Conservation (phyloP, 768 basidiomycete species). For the Postia placenta region DNA sequence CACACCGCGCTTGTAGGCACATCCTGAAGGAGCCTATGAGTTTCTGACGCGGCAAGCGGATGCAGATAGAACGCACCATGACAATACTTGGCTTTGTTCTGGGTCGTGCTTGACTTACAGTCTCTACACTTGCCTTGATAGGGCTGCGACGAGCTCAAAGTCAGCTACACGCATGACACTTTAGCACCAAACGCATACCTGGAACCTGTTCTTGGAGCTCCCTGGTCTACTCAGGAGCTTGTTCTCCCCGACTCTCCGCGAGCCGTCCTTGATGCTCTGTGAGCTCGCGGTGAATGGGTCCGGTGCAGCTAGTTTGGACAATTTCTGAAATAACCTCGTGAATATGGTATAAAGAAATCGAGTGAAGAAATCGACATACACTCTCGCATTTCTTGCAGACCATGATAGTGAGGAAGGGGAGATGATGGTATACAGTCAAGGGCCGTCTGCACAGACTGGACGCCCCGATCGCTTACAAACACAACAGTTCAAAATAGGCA, state of each 20-base stretch:
- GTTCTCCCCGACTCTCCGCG: constrained; percentile 73
- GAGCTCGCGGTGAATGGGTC: constrained; percentile 80
- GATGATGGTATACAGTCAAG: too few species aligned
- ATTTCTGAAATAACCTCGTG: constrained; percentile 49
- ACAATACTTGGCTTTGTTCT: constrained; percentile 86
- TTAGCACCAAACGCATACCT: constrained; percentile 38
- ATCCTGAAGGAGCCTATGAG: constrained; percentile 45
- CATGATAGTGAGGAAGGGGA: too few species aligned
- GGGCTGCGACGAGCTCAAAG: constrained; percentile 40
- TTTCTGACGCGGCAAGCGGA: neutral
- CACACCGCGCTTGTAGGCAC: constrained; percentile 81
- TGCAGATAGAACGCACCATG: constrained; percentile 50
- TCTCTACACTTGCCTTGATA: constrained; percentile 86
- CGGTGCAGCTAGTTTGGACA: constrained; percentile 84
- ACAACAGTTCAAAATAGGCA: too few species aligned
- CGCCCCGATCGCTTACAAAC: too few species aligned
- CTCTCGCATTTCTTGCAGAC: constrained; percentile 86
- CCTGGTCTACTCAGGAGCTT: constrained; percentile 70
- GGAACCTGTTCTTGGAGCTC: constrained; percentile 70
- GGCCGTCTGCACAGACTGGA: too few species aligned
- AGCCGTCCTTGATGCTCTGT: constrained; percentile 70
- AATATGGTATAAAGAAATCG: constrained; percentile 17
- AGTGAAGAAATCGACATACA: constrained; percentile 30
- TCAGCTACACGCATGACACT: constrained; percentile 12
- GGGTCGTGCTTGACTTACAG: constrained; percentile 77